Percentiles rank a stretch among this genome's conserved stretches.
Evolutionary conservation across 2,329 filamentous ascomycete species (phyloP).

Genomic region (Beauveria sp.): DNA sequence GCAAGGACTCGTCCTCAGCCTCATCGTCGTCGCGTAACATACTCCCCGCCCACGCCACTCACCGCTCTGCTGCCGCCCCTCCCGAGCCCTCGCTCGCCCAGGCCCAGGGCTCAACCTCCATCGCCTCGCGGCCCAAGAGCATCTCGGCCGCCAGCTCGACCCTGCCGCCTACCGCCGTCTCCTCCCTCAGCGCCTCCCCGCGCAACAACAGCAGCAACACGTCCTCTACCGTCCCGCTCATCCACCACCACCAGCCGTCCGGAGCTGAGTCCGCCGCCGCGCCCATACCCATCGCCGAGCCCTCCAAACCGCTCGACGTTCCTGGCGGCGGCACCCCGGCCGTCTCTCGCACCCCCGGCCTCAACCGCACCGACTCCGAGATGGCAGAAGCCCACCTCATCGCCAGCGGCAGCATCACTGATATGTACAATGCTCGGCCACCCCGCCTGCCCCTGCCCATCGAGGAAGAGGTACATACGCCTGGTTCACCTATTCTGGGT

Average conservation of each 20-base stretch:
- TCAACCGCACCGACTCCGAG: slow-evolving; percentile 20
- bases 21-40: slow-evolving; percentile 37
- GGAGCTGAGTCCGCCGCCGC: slow-evolving; percentile 41
- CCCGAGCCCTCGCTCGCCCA: slow-evolving; percentile 56
- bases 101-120: slow-evolving; percentile 48
- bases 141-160: slow-evolving; percentile 10
- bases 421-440: slow-evolving; percentile 62
- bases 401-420: slow-evolving; percentile 51
- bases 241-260: slow-evolving; percentile 27
- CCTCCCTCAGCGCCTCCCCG: slow-evolving; percentile 41
- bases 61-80: slow-evolving; percentile 50
- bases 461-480: slow-evolving; percentile 81
- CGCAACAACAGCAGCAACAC: slow-evolving; percentile 24
- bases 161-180: slow-evolving; percentile 41
- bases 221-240: slow-evolving; percentile 21
- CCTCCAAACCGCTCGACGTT: slow-evolving; percentile 53
- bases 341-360: slow-evolving; percentile 29
- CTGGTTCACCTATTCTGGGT: slow-evolving; percentile 81
- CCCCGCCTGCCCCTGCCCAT: slow-evolving; percentile 88
- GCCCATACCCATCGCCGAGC: slow-evolving; percentile 21
- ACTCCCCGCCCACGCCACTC: slow-evolving; percentile 46
- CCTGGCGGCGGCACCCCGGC: slow-evolving; percentile 30
- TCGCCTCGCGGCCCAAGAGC: slow-evolving; percentile 37
- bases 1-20: slow-evolving; percentile 21
- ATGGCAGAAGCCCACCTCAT: slow-evolving; percentile 33